These are phyloP conservation scores for Epichloe uncinata DNA, from an alignment of 2,329 filamentous ascomycete species.

Conservation along the genomic window DNA sequence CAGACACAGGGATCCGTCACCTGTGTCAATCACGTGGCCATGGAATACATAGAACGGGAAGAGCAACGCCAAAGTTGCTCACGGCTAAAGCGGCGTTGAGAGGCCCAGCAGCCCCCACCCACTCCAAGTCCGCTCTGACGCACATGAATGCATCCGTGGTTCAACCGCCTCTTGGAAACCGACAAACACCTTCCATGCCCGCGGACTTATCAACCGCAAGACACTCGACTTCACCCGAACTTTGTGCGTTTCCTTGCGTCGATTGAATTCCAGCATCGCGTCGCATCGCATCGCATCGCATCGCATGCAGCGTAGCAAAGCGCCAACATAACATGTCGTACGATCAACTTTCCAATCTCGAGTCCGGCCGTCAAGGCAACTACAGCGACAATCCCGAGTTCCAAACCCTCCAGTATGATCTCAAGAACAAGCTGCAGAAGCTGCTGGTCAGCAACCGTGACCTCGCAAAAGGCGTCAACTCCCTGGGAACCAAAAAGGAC, in stretches of 20 bases:
- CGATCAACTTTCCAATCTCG: constrained; percentile 71
- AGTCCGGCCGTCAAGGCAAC: constrained; percentile 62
- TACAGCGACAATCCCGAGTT: constrained; percentile 93
- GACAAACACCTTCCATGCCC: too few species aligned
- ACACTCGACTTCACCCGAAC: background rate
- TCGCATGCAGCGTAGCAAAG: background rate
- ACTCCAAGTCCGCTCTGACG: background rate
- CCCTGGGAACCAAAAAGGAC: constrained; percentile 90
- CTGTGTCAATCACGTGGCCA: constrained; percentile 17
- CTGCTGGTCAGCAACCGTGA: constrained; percentile 80
- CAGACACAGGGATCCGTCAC: constrained; percentile 1
- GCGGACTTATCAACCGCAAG: background rate
- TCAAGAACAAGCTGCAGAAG: constrained; percentile 81
- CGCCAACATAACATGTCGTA: constrained; percentile 58
- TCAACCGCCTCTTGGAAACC: background rate
- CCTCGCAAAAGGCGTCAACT: constrained; percentile 68
- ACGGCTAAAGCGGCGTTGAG: too few species aligned
- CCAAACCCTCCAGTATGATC: constrained; percentile 63
- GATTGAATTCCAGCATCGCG: background rate
- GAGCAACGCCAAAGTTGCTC: too few species aligned
- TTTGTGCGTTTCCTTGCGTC: too few species aligned
- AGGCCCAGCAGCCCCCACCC: background rate
- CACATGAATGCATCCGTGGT: background rate
- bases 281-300: background rate
- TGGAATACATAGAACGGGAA: constrained; percentile 2